A percentile compares a stretch with the other conserved stretches of the same genome.
phyloP scores from a whole-genome alignment of 2,329 filamentous ascomycete species.

The Arthroderma sp. region DNA sequence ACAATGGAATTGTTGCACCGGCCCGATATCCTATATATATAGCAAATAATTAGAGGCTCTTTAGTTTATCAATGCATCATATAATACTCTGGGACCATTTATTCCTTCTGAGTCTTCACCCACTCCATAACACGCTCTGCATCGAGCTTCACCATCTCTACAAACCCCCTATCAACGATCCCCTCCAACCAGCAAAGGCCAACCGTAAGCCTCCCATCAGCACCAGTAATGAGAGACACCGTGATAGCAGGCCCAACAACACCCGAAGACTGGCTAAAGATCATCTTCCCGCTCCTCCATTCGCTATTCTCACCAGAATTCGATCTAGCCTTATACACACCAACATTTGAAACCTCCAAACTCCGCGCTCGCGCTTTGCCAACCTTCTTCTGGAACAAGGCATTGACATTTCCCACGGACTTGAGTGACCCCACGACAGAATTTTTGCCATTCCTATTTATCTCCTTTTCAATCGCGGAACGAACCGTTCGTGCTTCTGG shows the following conservation, averaged over 20 bases:
- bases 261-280: constrained; percentile 34
- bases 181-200: constrained; percentile 27
- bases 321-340: constrained; percentile 18
- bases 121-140: no score
- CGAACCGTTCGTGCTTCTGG: constrained; percentile 19
- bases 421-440: constrained; percentile 25
- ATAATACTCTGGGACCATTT: no score
- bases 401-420: constrained; percentile 27
- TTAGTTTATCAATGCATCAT: no score
- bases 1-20: no score
- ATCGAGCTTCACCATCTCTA: background rate
- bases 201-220: constrained; percentile 30
- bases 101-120: no score
- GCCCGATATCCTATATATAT: no score
- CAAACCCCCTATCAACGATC: constrained; percentile 1
- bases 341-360: constrained; percentile 37
- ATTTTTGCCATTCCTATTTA: constrained; percentile 21
- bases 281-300: constrained; percentile 25
- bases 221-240: constrained; percentile 31
- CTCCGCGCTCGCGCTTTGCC: constrained; percentile 26
- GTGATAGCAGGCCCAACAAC: constrained; percentile 26
- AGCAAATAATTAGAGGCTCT: no score
- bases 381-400: constrained; percentile 24
- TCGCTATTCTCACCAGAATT: background rate
- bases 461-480: constrained; percentile 16